Base-by-base conservation (phyloP, 495 filamentous ascomycete species). In the Tuber microsphaerosporum region DNA sequence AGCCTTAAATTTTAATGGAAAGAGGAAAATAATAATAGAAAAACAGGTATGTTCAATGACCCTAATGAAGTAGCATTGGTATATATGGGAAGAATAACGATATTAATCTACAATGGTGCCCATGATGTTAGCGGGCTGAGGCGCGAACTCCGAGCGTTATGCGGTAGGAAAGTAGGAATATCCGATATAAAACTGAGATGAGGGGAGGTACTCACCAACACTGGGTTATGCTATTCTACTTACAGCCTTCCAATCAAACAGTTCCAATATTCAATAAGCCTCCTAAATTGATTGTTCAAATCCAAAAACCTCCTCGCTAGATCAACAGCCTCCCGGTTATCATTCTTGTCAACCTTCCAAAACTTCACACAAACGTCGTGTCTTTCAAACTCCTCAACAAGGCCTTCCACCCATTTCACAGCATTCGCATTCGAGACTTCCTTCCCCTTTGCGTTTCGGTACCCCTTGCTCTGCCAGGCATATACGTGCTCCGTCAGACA, bases 261-360 rank as follows among this genome's bases (percentile, higher is more conserved):
- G 26, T 26, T 16, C 26, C 26, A 16, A 65, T 17, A 12, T 65
- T 65, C 56, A 65, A 61, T 31, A 61, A 61, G n/a, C 56, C 73
- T 71, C 46, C 76, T 72, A 8, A 79, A 31, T 26, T 75, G 70
- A 34, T 79, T 73, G 5, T 70, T n/a, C 14, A 19, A 17, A 17
- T 75, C 77, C 70, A 79, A 26, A 14, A 48, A 45, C 45, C 73
- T 68, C 46, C 72, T 79, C 20, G 76, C 77, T 17, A 75, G 71
- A 34, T 37, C 26, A 16, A 73, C 16, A 20, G 73, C 77, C n/a
- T 72, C 73, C 19, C 41, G 4, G 31, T 79, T 79, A n/a, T 79
- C 76, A 31, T 79, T 79, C 65, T 75, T 79, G 26, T 79, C 76
- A 8, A 79, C 73, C 39, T 73, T 79, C 77, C 77, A 79, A 71